phyloP scores from a whole-genome alignment of 2,329 filamentous ascomycete species.

The Neopestalotiopsis clavispora region DNA sequence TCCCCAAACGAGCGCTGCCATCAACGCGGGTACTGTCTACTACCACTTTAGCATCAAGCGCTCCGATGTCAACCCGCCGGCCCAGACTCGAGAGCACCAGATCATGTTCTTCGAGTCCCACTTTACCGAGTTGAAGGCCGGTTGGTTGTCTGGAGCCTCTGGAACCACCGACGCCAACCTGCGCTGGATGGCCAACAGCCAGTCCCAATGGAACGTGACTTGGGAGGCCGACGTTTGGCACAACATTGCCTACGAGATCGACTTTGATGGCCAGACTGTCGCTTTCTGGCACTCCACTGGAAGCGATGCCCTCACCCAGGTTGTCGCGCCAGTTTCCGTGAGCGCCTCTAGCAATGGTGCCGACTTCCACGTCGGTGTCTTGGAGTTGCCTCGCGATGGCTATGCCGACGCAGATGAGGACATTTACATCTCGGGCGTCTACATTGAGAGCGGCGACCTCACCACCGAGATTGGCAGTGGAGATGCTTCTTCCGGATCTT shows the following conservation, averaged over 20 bases:
- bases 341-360: slow-evolving; percentile 55
- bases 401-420: slow-evolving; percentile 63
- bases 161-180: slow-evolving; percentile 57
- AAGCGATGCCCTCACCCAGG: slow-evolving; percentile 57
- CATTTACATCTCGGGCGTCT: slow-evolving; percentile 74
- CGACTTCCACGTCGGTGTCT: slow-evolving; percentile 75
- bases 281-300: slow-evolving; percentile 75
- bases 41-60: slow-evolving; percentile 76
- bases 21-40: slow-evolving; percentile 69
- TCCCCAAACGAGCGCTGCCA: slow-evolving; percentile 68
- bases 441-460: slow-evolving; percentile 63
- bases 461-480: slow-evolving; percentile 64
- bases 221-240: slow-evolving; percentile 72
- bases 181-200: slow-evolving; percentile 67
- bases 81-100: slow-evolving; percentile 69
- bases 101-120: slow-evolving; percentile 68
- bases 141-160: slow-evolving; percentile 57
- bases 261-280: slow-evolving; percentile 67
- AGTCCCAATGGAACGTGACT: slow-evolving; percentile 65
- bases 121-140: slow-evolving; percentile 77
- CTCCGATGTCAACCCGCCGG: slow-evolving; percentile 62
- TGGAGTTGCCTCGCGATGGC: slow-evolving; percentile 65
- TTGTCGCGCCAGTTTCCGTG: slow-evolving; percentile 63
- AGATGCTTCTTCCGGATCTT: slow-evolving; percentile 62
- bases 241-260: slow-evolving; percentile 76